Conservation (phyloP, 2,329 filamentous ascomycete species). For the Diaporthe humulicola region DNA sequence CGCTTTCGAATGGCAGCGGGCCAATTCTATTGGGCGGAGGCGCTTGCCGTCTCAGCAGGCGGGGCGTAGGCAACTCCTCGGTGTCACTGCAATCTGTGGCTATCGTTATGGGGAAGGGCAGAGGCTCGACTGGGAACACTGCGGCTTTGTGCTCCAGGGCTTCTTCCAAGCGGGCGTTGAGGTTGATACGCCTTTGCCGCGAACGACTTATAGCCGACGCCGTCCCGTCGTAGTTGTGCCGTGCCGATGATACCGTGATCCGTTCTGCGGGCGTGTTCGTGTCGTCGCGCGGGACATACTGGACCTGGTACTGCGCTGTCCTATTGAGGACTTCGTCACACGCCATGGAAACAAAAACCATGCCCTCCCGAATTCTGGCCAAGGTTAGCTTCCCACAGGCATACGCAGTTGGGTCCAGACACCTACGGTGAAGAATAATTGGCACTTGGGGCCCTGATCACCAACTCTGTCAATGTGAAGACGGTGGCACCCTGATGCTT, state of each 20-base stretch:
- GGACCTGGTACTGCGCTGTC: slow-evolving; percentile 82
- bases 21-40: slow-evolving; percentile 67
- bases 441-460: slow-evolving; percentile 86
- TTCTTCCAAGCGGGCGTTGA: slow-evolving; percentile 57
- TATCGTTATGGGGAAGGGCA: slow-evolving; percentile 36
- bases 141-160: slow-evolving; percentile 51
- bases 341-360: slow-evolving; percentile 92
- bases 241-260: slow-evolving; percentile 62
- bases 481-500: slow-evolving; percentile 83
- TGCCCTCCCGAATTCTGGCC: slow-evolving; percentile 85
- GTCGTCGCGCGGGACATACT: slow-evolving; percentile 61
- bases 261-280: slow-evolving; percentile 42
- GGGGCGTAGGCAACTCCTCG: slow-evolving; percentile 53
- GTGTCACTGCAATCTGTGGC: slow-evolving; percentile 71
- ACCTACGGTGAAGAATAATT: slow-evolving; percentile 91
- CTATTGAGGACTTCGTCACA: slow-evolving; percentile 80
- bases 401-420: not conserved
- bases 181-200: slow-evolving; percentile 60
- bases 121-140: slow-evolving; percentile 37
- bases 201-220: slow-evolving; percentile 59
- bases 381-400: slow-evolving; percentile 35
- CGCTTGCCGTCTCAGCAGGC: slow-evolving; percentile 45
- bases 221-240: slow-evolving; percentile 65
- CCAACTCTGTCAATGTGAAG: slow-evolving; percentile 86
- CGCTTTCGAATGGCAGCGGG: slow-evolving; percentile 67